These are phyloP conservation scores for Cokeromyces recurvatus DNA, from an alignment of 371 early-diverging fungal genomes.

Conservation along the genomic window DNA sequence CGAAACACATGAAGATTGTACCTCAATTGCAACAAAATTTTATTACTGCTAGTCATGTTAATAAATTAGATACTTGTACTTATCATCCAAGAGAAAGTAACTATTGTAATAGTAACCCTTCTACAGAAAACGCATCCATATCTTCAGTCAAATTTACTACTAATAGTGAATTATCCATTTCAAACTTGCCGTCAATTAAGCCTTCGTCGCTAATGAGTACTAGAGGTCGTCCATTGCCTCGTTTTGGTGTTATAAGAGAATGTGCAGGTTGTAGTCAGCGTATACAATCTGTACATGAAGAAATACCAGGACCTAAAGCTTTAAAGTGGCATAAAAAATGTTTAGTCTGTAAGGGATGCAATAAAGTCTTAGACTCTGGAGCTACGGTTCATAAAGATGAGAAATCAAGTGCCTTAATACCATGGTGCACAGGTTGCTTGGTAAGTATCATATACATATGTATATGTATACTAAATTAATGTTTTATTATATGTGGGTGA, in stretches of 20 bases:
- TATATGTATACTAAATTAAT: background rate
- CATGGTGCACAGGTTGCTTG: conserved; percentile 37
- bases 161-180: background rate
- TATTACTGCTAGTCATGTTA: background rate
- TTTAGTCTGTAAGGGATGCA: conserved; percentile 27
- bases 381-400: conserved; percentile 26
- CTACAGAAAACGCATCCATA: background rate
- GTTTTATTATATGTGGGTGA: too few relatives aligned
- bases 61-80: background rate
- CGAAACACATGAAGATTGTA: conserved; percentile 29
- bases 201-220: conserved; percentile 36
- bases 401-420: conserved; percentile 12
- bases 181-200: conserved; percentile 6
- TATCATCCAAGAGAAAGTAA: too few relatives aligned
- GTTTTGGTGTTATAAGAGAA: conserved; percentile 28
- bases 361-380: conserved; percentile 37
- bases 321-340: conserved; percentile 42
- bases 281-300: conserved; percentile 38
- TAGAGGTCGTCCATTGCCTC: conserved; percentile 29
- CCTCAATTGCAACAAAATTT: conserved; percentile 23
- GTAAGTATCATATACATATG: conserved; percentile 24
- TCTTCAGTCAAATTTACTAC: background rate
- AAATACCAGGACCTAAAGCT: conserved; percentile 41
- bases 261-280: conserved; percentile 38
- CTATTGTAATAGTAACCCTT: background rate